Conservation (phyloP, 345 rosid genomes). For the Lepidium africanum region DNA sequence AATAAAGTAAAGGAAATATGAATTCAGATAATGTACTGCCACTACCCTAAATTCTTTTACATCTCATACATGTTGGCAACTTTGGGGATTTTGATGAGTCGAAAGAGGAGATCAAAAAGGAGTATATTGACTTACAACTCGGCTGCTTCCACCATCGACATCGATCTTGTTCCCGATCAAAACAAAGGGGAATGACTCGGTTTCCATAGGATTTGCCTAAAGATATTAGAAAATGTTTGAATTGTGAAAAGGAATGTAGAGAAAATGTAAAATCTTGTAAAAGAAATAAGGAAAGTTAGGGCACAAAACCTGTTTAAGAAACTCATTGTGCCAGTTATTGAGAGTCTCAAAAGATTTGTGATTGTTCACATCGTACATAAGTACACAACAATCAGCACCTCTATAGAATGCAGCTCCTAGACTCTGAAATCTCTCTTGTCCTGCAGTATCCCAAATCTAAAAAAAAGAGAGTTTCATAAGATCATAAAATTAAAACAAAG, state of each 20-base stretch:
- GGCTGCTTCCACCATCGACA: conserved; percentile 60
- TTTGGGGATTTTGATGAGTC: background rate
- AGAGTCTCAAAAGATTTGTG: conserved; percentile 57
- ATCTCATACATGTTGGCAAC: no score
- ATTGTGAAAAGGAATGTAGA: background rate
- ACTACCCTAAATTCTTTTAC: no score
- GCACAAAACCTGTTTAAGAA: conserved; percentile 70
- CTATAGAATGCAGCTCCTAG: conserved; percentile 80
- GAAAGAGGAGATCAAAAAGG: background rate
- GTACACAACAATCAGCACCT: conserved; percentile 87
- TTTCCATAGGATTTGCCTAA: conserved; percentile 65
- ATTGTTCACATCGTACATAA: conserved; percentile 65
- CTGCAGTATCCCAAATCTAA: conserved; percentile 97
- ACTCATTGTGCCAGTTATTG: conserved; percentile 60
- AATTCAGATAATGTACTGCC: no score
- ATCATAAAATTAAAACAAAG: background rate
- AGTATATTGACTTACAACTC: conserved; percentile 20
- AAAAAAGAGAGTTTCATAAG: background rate
- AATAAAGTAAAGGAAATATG: no score
- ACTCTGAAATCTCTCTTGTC: conserved; percentile 92
- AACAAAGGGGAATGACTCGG: conserved; percentile 55
- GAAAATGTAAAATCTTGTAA: background rate
- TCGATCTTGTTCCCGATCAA: conserved; percentile 79
- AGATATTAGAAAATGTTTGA: background rate
- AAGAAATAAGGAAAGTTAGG: background rate